Percentiles rank a stretch among this genome's conserved stretches.
Conservation (phyloP, 2,329 filamentous ascomycete species). For the Capronia coronata region DNA sequence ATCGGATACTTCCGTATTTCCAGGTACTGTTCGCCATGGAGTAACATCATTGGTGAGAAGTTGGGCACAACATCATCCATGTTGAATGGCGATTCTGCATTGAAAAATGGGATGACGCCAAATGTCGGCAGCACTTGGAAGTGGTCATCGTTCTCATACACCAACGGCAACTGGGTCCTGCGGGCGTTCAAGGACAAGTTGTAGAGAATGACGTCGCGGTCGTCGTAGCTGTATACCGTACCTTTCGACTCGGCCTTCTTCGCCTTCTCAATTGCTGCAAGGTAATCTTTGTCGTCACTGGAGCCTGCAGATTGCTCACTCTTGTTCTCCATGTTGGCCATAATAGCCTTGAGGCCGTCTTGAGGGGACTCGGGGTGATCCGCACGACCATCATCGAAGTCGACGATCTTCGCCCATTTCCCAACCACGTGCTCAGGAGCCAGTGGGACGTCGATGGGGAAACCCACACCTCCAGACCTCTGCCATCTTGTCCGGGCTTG, state of each 20-base stretch:
- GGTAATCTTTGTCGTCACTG: constrained; percentile 52
- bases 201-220: constrained; percentile 88
- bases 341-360: constrained; percentile 70
- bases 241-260: constrained; percentile 65
- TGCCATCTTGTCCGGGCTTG: constrained; percentile 90
- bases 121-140: constrained; percentile 82
- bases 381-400: constrained; percentile 80
- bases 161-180: constrained; percentile 74
- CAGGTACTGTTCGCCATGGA: constrained; percentile 97
- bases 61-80: constrained; percentile 82
- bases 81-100: constrained; percentile 70
- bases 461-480: constrained; percentile 78
- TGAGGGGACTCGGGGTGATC: constrained; percentile 77
- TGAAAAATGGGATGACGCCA: constrained; percentile 91
- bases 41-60: constrained; percentile 97
- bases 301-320: constrained; percentile 45
- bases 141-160: constrained; percentile 84
- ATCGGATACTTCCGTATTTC: constrained; percentile 89
- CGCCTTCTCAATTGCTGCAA: constrained; percentile 68
- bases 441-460: constrained; percentile 76
- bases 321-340: constrained; percentile 80
- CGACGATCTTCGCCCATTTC: constrained; percentile 69
- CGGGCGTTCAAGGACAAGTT: constrained; percentile 92
- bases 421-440: constrained; percentile 77
- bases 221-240: constrained; percentile 73